These are phyloP conservation scores for Physcomitrium patens DNA, from an alignment of 225 moss, liverwort and hornwort species.

Conservation along the genomic window DNA sequence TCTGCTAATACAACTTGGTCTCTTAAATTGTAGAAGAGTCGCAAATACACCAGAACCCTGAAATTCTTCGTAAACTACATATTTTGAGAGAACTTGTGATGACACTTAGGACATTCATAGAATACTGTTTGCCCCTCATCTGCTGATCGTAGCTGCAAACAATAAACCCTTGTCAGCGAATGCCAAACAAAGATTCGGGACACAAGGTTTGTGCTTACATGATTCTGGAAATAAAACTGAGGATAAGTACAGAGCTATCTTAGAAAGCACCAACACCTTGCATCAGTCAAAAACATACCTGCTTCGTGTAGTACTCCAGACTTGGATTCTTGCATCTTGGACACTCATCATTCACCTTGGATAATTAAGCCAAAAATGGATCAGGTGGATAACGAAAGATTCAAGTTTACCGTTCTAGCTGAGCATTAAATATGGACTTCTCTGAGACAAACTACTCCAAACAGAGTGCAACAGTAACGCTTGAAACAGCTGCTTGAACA, in stretches of 20 bases:
- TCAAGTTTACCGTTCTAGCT: slow-evolving; percentile 1
- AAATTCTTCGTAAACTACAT: slow-evolving; percentile 57
- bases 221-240: background rate
- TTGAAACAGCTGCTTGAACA: slow-evolving; percentile 4
- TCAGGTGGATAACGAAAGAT: slow-evolving; percentile 1
- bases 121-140: slow-evolving; percentile 99
- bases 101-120: slow-evolving; percentile 92
- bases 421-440: background rate
- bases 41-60: slow-evolving; percentile 13
- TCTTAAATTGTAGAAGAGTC: background rate
- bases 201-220: background rate
- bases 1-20: slow-evolving; percentile 1
- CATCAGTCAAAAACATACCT: slow-evolving; percentile 44
- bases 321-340: slow-evolving; percentile 87
- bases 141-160: slow-evolving; percentile 85
- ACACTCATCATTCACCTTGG: slow-evolving; percentile 94
- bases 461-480: slow-evolving; percentile 1
- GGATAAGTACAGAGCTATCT: background rate
- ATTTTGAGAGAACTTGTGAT: slow-evolving; percentile 92
- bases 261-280: background rate
- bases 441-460: background rate
- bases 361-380: slow-evolving; percentile 18
- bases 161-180: slow-evolving; percentile 14
- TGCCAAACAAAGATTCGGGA: background rate
- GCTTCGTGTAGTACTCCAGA: slow-evolving; percentile 93